A percentile compares a stretch with the other conserved stretches of the same genome.
Conservation (phyloP, 805 yeast genomes). For the Yarrowia yakushimensis region DNA sequence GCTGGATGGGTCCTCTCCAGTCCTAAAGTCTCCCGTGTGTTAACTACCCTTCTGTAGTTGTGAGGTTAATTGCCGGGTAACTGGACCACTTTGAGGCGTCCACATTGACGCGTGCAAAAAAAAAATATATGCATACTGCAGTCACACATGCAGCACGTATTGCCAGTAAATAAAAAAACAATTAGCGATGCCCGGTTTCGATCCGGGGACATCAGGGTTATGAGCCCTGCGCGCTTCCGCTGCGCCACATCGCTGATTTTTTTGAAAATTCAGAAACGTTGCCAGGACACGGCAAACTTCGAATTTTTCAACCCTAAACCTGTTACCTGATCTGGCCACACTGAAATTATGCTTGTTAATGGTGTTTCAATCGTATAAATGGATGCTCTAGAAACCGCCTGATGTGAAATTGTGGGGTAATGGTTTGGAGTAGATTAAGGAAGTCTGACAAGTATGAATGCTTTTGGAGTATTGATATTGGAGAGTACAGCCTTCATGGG, state of each 20-base stretch:
- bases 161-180: not conserved
- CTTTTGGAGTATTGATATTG: too few species aligned
- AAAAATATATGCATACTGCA: not conserved
- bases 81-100: conserved; percentile 1
- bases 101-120: not conserved
- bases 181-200: conserved; percentile 85
- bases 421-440: too few species aligned
- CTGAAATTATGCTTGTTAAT: too few species aligned
- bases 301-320: not conserved
- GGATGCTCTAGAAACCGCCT: too few species aligned
- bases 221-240: conserved; percentile 95
- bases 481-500: too few species aligned
- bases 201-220: conserved; percentile 92
- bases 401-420: too few species aligned
- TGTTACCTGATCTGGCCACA: not conserved
- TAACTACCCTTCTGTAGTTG: not conserved
- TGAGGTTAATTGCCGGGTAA: conserved; percentile 17
- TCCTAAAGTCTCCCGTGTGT: not conserved
- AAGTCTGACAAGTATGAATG: too few species aligned
- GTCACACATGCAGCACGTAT: not conserved
- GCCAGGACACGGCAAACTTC: not conserved
- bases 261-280: not conserved
- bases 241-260: conserved; percentile 43
- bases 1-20: too few species aligned
- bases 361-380: too few species aligned